Base-by-base conservation (phyloP, 164 flowering plant species). In the Buxus sempervirens region DNA sequence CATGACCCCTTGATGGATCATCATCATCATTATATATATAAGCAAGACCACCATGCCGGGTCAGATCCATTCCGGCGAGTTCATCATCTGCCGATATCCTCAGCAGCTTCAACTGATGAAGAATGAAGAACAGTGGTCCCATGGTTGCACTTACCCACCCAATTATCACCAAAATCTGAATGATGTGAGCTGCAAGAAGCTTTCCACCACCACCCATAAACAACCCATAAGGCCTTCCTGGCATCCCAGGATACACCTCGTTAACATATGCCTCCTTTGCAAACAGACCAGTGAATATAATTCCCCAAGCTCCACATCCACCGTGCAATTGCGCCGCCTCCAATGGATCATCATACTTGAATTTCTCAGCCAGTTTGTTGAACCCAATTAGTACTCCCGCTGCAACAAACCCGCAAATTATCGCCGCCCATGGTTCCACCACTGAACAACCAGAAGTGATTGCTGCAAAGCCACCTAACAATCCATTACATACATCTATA, bases 391-490 rank as follows among this genome's bases (percentile, higher is more conserved):
- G 53, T 22, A 77, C 80, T 73, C 76, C 73, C 0, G 76, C 58
- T 6, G 80, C 76, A 25, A 69, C 80, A 32, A 77, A 77, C 14
- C 80, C 80, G 55, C 80, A 77, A 0, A 77, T 27, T 20, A 77
- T 77, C 13, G 80, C 76, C 1, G 80, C 76, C 80, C 80, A 77
- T 12, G 80, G 80, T 19, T 77, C 76, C 12, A 77, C 80, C 54
- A 77, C 80, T 0, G 80, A 61, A 28, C 80, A 77, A 12, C 80
- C 80, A 1, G 74, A 69, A 26, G 80, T 77, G 45, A 77, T 77
- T 18, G 80, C 80, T 0, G 80, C 76, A 54, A 77, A 77, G 6
- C 80, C 80, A 6, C 74, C 76, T 9, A 77, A 25, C 38, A 77
- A 54, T 16, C 79, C 79, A n/a, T 77, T 77, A 28, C 79, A 77